Evolutionary conservation across 2,329 filamentous ascomycete species (phyloP), one percentile per base, ranked within the genome.

Genomic region (Fusarium buharicum): DNA sequence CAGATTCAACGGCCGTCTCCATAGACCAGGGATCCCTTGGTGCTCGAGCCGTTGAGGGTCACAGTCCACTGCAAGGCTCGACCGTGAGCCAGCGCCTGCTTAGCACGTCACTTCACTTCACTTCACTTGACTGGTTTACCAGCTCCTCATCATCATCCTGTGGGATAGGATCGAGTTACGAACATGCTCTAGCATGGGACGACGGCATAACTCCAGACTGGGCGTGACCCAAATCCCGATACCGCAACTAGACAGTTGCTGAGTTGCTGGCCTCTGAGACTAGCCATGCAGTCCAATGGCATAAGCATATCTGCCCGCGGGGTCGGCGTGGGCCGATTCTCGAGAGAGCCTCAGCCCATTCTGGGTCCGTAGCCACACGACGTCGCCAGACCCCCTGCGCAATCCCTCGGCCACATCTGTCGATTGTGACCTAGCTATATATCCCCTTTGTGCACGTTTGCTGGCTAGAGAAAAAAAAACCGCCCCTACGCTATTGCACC

Each of bases 281-380:
- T 30, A 14, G 30, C 30, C 13, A 43, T 39, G 38, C 40, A 54
- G 56, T 58, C 55, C 51, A 27, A 38, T 67, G 56, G 62, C 68
- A 71, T 67, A 70, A 68, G 67, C 67, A 70, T 70, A 71, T 71
- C 66, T 70, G 64, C 54, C 60, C 69, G 69, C 69, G 67, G 69
- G 69, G 68, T 71, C 69, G 69, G 73, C 65, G 72, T 75, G 73
- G 73, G 67, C 73, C 73, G 73, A 75, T 75, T 71, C 65, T 72
- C 55, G 64, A 64, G 66, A 63, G 66, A 72, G 70, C 59, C 70
- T 75, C 73, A 74, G 72, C 65, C 73, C 73, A 75, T 73, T 74
- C 62, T 70, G 65, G 68, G 60, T 68, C 71, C 72, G 68, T 72
- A 68, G 70, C 70, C 70, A 71, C 70, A 71, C 70, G 69, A 73